Base-by-base conservation (phyloP, 345 rosid species). In the Pistacia vera region DNA sequence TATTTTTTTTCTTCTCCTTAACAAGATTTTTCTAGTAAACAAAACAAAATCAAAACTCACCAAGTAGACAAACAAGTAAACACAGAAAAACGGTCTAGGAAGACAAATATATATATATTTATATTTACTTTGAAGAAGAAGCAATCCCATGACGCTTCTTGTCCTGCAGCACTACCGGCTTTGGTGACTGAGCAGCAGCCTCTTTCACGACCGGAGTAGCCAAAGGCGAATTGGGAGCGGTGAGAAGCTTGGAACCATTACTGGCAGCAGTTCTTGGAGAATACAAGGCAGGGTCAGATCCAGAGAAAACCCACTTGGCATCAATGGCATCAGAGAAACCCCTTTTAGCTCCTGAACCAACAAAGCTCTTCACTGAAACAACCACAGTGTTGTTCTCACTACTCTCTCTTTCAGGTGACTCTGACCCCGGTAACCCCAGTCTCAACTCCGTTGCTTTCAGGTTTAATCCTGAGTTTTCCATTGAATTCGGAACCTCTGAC, bases 371-470 rank as follows among this genome's bases (percentile, higher is more conserved):
- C 63, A 82, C 75, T 57, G 91, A 73, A 68, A 77, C 62, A 76
- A 76, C 72, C 36, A 73, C 48, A 4, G 72, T 2, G 76, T 14
- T 17, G 16, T 66, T 77, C 66, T n/a, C 73, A 68, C 73, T 81
- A 56, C 77, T 83, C 10, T 74, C 86, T 74, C 92, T 80, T 28
- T 79, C 87, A 17, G 92, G 90, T 18, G 97, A 91, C 73, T 82
- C 86, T 8, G 88, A 90, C 49, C 97, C 97, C 2, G 97, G 97
- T 79, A 90, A 81, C 71, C 93, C 97, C 71, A 91, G 93, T 73
- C 93, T 86, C 75, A 91, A 78, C 88, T 91, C 92, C n/a, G 96
- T 91, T 8, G 93, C 96, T 78, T 85, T 88, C 64, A 87, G 77
- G 79, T 85, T 85, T 7, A 90, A 73, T 80, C 84, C 82, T 48